These are phyloP conservation scores for Sophora flavescens DNA, from an alignment of 306 rosid genomes.

Conservation along the genomic window DNA sequence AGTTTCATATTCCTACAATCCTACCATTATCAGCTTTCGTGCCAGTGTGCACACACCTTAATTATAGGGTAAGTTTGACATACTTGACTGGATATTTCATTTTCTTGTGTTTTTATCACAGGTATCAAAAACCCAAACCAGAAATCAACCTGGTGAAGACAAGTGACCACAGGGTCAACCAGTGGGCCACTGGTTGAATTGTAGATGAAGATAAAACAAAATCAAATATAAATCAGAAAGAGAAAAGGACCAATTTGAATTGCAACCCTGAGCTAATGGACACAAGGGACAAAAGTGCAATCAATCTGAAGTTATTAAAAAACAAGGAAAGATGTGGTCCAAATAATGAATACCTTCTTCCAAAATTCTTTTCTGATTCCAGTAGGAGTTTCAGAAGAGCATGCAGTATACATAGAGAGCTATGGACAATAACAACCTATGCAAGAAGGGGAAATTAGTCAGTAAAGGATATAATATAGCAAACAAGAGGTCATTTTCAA, in stretches of 20 bases:
- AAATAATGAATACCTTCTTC: slow-evolving; percentile 67
- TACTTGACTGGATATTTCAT: neutral
- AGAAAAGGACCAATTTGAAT: slow-evolving; percentile 21
- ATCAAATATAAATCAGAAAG: slow-evolving; percentile 41
- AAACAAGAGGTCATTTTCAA: slow-evolving; percentile 30
- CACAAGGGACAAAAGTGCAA: slow-evolving; percentile 17
- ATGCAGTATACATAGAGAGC: slow-evolving; percentile 73
- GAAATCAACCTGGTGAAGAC: neutral
- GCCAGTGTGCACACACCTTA: neutral
- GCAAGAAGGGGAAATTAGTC: slow-evolving; percentile 38
- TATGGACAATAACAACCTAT: slow-evolving; percentile 72
- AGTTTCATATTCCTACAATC: slow-evolving; percentile 20
- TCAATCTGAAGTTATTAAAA: slow-evolving; percentile 24
- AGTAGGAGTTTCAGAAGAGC: slow-evolving; percentile 69
- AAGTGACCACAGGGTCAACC: slow-evolving; percentile 18
- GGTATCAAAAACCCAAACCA: slow-evolving; percentile 24
- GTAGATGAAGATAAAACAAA: slow-evolving; percentile 7
- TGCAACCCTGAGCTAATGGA: slow-evolving; percentile 26
- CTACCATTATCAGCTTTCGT: neutral
- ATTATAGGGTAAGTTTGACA: slow-evolving; percentile 18
- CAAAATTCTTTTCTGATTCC: slow-evolving; percentile 55
- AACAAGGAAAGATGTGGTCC: slow-evolving; percentile 28
- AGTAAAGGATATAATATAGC: slow-evolving; percentile 37
- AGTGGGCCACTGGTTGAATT: neutral
- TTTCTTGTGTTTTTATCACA: slow-evolving; percentile 30